These are phyloP conservation scores for Backusella macrospora DNA, from an alignment of 192 early-diverging fungal species.

Conservation along the genomic window DNA sequence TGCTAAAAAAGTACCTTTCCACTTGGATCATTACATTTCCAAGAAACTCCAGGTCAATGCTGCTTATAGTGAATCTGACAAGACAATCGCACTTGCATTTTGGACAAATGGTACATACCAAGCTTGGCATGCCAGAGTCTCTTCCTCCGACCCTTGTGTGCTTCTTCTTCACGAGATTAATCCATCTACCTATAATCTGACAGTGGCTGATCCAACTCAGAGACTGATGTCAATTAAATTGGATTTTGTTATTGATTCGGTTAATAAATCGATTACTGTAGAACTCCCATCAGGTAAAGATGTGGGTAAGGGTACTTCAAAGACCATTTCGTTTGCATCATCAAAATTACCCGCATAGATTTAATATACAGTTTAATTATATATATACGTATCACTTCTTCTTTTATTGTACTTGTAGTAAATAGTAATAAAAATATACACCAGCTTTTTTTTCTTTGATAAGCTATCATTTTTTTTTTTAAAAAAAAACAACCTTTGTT, in stretches of 20 bases:
- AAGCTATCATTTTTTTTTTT: too few relatives aligned
- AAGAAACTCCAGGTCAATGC: not conserved
- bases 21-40: not conserved
- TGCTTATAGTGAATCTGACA: not conserved
- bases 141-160: slow-evolving; percentile 11
- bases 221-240: slow-evolving; percentile 7
- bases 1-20: not conserved
- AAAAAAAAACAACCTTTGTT: not conserved
- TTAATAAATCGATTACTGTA: not conserved
- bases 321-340: slow-evolving; percentile 12
- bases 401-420: not conserved
- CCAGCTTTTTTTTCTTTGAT: not conserved
- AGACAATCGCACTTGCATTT: slow-evolving; percentile 15
- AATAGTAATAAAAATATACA: not conserved
- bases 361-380: not conserved
- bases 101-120: slow-evolving; percentile 15
- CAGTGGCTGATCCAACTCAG: slow-evolving; percentile 31
- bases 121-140: not conserved
- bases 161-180: slow-evolving; percentile 4
- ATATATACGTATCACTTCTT: not conserved
- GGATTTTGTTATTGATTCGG: not conserved
- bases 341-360: slow-evolving; percentile 2
- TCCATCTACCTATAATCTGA: not conserved
- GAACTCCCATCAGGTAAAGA: not conserved
- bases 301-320: not conserved